Conservation (phyloP, 352 stramenopile species). For the Phytophthora pseudosyringae region DNA sequence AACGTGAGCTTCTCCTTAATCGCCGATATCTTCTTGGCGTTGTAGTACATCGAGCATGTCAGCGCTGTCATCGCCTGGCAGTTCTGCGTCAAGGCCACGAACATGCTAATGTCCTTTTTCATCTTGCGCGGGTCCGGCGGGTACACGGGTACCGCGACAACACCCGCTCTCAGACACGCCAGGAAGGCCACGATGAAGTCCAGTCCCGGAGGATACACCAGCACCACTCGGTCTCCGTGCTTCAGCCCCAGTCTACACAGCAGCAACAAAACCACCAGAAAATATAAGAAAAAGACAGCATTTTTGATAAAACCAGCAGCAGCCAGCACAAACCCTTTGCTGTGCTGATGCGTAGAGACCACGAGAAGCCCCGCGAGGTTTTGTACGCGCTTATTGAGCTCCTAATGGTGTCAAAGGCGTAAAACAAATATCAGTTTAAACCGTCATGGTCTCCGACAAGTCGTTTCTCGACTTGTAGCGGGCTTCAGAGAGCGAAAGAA, state of each 20-base stretch:
- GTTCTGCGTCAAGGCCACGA: slow-evolving; percentile 93
- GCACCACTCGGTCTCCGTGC: slow-evolving; percentile 85
- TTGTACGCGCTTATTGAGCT: slow-evolving; percentile 70
- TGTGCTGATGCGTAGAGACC: slow-evolving; percentile 52
- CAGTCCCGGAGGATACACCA: slow-evolving; percentile 97
- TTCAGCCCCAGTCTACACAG: slow-evolving; percentile 59
- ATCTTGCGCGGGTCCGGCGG: slow-evolving; percentile 93
- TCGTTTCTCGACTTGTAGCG: slow-evolving; percentile 10
- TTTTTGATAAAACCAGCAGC: neutral
- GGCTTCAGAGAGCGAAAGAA: neutral
- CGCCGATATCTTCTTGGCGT: slow-evolving; percentile 92
- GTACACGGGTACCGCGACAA: slow-evolving; percentile 95
- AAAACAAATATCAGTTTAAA: slow-evolving; percentile 12
- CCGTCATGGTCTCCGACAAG: neutral
- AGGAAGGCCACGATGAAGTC: slow-evolving; percentile 99
- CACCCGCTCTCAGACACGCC: slow-evolving; percentile 92
- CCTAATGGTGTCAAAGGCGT: slow-evolving; percentile 36
- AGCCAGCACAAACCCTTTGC: slow-evolving; percentile 60
- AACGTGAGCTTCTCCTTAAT: slow-evolving; percentile 88
- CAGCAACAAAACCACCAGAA: slow-evolving; percentile 10
- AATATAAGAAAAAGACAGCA: neutral
- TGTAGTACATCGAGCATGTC: slow-evolving; percentile 94
- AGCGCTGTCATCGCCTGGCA: slow-evolving; percentile 93
- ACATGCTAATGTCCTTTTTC: slow-evolving; percentile 96
- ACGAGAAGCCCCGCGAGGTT: slow-evolving; percentile 75